These are phyloP conservation scores for Chalciporus sp. DNA, from an alignment of 1,284 basidiomycete genomes.

Conservation along the genomic window DNA sequence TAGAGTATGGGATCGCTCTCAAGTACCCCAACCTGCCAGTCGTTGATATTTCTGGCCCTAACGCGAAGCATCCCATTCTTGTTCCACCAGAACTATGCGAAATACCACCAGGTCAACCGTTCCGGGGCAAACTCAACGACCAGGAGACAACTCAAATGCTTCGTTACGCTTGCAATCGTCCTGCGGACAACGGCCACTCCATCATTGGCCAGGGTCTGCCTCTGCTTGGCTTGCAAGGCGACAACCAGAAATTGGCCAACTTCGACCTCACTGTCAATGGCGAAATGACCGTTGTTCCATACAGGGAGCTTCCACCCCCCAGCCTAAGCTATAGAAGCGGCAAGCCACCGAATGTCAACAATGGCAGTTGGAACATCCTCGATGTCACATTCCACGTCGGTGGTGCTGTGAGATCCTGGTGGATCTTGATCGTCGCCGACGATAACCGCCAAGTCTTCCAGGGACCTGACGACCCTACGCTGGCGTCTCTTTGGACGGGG, in stretches of 20 bases:
- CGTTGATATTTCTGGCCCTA: constrained; percentile 53
- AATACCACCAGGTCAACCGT: constrained; percentile 58
- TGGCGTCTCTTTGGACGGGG: constrained; percentile 45
- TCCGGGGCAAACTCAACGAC: constrained; percentile 52
- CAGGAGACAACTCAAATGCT: constrained; percentile 68
- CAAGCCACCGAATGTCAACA: constrained; percentile 41
- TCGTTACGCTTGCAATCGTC: constrained; percentile 58
- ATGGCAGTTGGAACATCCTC: constrained; percentile 74
- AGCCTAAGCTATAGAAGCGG: constrained; percentile 54
- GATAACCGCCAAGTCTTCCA: constrained; percentile 45
- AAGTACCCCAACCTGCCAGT: constrained; percentile 58
- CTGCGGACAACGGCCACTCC: constrained; percentile 54
- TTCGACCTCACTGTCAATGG: constrained; percentile 59
- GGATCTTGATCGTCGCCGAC: constrained; percentile 60
- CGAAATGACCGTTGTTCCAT: constrained; percentile 64
- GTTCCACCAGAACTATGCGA: constrained; percentile 73
- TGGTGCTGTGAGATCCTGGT: constrained; percentile 53
- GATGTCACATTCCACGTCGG: constrained; percentile 64
- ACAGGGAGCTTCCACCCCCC: constrained; percentile 62
- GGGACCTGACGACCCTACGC: constrained; percentile 43
- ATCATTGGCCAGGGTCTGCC: constrained; percentile 61
- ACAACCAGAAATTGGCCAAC: constrained; percentile 38
- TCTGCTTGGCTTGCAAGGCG: constrained; percentile 50
- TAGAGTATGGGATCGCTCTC: constrained; percentile 62
- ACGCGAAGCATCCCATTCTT: constrained; percentile 42